Conservation (phyloP, 441 rosid species). For the Sinapis alba region DNA sequence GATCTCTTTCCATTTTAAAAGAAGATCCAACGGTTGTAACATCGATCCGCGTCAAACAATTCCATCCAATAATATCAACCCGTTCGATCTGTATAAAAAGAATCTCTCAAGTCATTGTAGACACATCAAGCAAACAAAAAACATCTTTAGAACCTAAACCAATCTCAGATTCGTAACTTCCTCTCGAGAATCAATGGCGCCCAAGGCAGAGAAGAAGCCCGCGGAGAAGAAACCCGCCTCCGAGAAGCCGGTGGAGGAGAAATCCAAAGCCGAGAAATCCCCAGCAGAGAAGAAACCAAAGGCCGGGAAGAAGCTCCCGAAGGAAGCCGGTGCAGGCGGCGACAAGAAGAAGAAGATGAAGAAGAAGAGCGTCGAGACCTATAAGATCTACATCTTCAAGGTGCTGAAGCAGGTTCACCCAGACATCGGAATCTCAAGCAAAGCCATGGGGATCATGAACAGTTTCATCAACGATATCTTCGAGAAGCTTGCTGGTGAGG, state of each 20-base stretch:
- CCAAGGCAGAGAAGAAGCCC: constrained; percentile 34
- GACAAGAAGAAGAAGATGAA: constrained; percentile 42
- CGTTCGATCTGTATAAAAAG: background rate
- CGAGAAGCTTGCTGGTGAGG: constrained; percentile 36
- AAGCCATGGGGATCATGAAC: constrained; percentile 47
- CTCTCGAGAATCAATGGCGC: background rate
- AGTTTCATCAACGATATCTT: constrained; percentile 46
- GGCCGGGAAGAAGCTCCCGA: constrained; percentile 43
- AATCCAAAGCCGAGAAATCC: constrained; percentile 43
- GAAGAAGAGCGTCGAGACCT: constrained; percentile 43
- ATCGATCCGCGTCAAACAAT: background rate
- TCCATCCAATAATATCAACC: background rate
- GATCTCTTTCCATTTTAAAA: constrained; percentile 12
- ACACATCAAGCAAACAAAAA: background rate
- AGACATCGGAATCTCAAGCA: constrained; percentile 42
- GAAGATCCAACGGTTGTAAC: background rate
- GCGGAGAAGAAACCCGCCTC: constrained; percentile 42
- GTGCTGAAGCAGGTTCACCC: constrained; percentile 45
- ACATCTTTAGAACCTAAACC: background rate
- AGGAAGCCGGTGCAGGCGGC: constrained; percentile 36
- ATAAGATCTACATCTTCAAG: constrained; percentile 48
- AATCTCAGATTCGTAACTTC: background rate
- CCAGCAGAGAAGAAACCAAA: constrained; percentile 45
- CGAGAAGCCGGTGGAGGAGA: constrained; percentile 45
- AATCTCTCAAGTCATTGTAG: background rate